Evolutionary conservation across 164 flowering plant genomes (phyloP), one percentile per base, ranked within the genome.

Genomic region (Berberis vulgaris): DNA sequence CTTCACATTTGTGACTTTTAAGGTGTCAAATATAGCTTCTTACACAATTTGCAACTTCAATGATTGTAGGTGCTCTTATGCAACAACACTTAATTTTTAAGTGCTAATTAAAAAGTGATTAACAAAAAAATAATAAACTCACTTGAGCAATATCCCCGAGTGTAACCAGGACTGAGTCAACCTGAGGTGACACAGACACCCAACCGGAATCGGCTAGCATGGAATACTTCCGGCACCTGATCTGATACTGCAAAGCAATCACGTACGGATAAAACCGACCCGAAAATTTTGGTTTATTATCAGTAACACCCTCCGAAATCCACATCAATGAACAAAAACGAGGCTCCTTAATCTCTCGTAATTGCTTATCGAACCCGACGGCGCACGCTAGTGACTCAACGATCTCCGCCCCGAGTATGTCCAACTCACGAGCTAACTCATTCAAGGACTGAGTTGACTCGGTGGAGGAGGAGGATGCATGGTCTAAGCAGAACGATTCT

Each of bases 81-180:
- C 26, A 26, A 26, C 26, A 26, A 26, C 26, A 26, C 26, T 26
- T 26, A 26, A 26, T 26, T 26, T 26, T 26, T 26, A 26, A 26
- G 26, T 26, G 26, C 26, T 26, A 26, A 49, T 49, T 49, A 6
- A 49, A 49, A 49, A 49, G 52, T 49, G 52, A 6, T 11, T 11
- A 56, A 56, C n/a, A 1, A 1, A 56, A 56, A 26, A 6, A 56
- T 56, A 40, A 7, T 7, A 42, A 11, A 64, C 72, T 73, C 53
- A 85, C 96, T 73, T 91, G 91, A 58, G 91, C 89, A 49, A 91
- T 79, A 76, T 91, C 97, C 5, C 97, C 97, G 6, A 86, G 39
- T 0, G 94, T 86, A 8, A 91, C 85, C 71, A 91, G 70, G 26
- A 91, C 67, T 6, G 90, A 84, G 56, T 79, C 87, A 7, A 77